These are phyloP conservation scores for Pythium pyrilobum DNA, from an alignment of 352 stramenopile species.

Conservation along the genomic window DNA sequence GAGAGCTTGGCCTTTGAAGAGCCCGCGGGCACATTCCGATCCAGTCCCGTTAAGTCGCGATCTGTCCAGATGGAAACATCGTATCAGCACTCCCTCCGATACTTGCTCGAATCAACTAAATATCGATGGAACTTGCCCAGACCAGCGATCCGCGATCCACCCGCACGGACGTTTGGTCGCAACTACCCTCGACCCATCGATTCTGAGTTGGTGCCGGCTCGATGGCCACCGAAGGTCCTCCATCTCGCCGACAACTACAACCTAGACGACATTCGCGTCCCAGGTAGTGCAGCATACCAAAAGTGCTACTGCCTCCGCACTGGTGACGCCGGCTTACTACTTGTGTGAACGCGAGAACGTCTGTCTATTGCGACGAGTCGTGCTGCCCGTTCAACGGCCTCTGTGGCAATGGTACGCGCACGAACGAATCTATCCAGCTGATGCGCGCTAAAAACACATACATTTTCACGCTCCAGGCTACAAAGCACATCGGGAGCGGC, in stretches of 20 bases:
- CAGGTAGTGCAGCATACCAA: neutral
- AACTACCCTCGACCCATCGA: neutral
- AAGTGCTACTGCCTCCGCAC: neutral
- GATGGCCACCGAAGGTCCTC: neutral
- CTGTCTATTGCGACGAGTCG: neutral
- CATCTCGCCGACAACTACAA: conserved; percentile 5
- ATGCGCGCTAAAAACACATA: conserved; percentile 1
- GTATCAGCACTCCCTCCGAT: neutral
- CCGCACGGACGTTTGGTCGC: neutral
- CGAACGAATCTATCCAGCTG: neutral
- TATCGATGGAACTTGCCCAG: neutral
- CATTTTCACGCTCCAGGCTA: neutral
- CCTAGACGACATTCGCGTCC: neutral
- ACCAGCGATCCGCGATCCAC: neutral
- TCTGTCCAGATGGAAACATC: no score
- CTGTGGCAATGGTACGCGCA: neutral
- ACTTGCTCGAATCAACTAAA: neutral
- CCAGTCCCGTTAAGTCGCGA: no score
- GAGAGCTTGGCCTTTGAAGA: no score
- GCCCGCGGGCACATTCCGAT: no score
- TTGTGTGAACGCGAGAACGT: neutral
- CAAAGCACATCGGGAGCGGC: neutral
- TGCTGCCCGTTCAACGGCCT: neutral
- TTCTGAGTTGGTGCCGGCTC: neutral
- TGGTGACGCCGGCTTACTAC: neutral